Evolutionary conservation across 768 basidiomycete genomes (phyloP), one percentile per base, ranked within the genome.

Genomic region (Leucocoprinus birnbaumii): DNA sequence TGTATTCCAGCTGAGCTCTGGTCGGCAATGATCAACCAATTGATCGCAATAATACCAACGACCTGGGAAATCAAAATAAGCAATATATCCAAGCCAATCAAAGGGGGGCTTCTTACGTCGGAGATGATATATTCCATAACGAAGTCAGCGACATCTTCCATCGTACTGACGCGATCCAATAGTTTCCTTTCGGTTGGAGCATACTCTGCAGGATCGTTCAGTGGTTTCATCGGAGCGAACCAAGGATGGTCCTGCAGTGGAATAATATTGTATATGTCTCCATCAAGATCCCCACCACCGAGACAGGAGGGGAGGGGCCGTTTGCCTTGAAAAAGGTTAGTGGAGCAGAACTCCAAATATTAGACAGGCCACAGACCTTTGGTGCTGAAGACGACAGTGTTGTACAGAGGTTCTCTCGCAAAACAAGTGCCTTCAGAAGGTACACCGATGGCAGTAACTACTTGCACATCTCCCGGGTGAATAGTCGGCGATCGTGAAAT

Each of bases 261-360:
- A 34, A 82, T 73, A 0, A 84, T 58, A 53, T 82, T 83, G 56
- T 82, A 86, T 9, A 72, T 65, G 54, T 86, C 85, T 21, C 86
- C 86, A 62, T 89, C 87, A 9, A 87, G 69, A 62, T 89, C 87
- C 0, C 86, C 87, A 1, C 87, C 87, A 2, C 86, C 85, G 0
- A 86, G 72, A 55, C 73, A 84, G 2, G 84, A 82, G 0, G 85
- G 79, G 14, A 88, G 61, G 0, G 87, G 84, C 16, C 86, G 76
- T 14, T 65, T 51, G 6, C 86, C 87, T 87, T 48, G 2, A 48
- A 42, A 34, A 35, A 25, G 18, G 13, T n/a, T 5, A 38, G 24
- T 35, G 27, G 1, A 13, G 7, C 19, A 34, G 19, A 13, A 34
- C 13, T 18, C 27, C 22, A 21, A n/a, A 38, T 48, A 22, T n/a